Base-by-base conservation (phyloP, 495 filamentous ascomycete species). In the Chaetomium fimeti region DNA sequence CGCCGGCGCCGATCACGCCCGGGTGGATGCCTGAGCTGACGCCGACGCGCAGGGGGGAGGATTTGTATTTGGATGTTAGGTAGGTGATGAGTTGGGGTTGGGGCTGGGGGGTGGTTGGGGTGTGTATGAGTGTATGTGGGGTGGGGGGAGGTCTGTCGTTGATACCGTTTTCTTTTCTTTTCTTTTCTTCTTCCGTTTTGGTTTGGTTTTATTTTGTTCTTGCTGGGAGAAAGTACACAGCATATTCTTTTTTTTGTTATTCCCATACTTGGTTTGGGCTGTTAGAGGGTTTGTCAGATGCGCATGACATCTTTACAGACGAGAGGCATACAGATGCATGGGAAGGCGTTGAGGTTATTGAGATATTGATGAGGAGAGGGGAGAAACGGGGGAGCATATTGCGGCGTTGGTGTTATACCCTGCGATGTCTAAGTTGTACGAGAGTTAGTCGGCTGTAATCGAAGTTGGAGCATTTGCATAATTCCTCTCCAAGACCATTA, bases 11-110 rank as follows among this genome's bases (percentile, higher is more conserved):
- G 2, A 71, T 69, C 18, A 84, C 82, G 43, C 82, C 82, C 0
- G 78, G 74, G 1, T 84, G 82, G 81, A 71, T 78, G 64, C 79
- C 82, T n/a, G 72, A 76, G 67, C 55, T 82, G 66, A 82, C 78
- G 64, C 79, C 79, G 9, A 81, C 77, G 52, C 72, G 78, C 65
- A 72, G 75, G 49, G 79, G 79, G 13, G 77, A 78, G 52, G 78
- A 81, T 61, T 67, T 82, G 56, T 75, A 74, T 64, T 68, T 82
- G 71, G 72, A 75, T 68, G 78, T 81, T 48, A 68, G 73, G 52
- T 76, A 67, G 71, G 61, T n/a, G n/a, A n/a, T 36, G 32, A 36
- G 32, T 7, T 32, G 29, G 7, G 7, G 7, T 20, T 28, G 43
- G 43, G 18, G 47, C 47, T 20, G n/a, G 48, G 11, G 48, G 48